Conservation (phyloP, 768 basidiomycete species). For the Rhizopogon salebrosus region DNA sequence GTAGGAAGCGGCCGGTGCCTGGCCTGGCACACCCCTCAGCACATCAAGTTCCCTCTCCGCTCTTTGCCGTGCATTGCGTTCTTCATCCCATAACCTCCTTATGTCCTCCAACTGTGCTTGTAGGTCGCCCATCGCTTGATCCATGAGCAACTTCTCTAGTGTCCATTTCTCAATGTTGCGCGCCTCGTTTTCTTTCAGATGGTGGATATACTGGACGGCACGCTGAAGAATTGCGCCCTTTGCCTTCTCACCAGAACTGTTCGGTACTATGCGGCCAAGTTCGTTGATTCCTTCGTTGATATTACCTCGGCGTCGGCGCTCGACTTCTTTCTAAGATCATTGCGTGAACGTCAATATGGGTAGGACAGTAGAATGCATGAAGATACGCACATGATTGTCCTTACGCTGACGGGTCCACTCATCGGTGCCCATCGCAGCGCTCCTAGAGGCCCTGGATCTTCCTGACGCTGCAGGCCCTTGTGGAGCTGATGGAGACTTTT, state of each 20-base stretch:
- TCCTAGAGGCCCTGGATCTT: conserved; percentile 47
- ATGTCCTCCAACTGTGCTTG: conserved; percentile 81
- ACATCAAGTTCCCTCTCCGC: conserved; percentile 62
- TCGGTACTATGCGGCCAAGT: conserved; percentile 84
- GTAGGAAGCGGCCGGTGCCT: conserved; percentile 1
- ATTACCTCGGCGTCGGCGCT: conserved; percentile 88
- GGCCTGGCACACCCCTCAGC: conserved; percentile 34
- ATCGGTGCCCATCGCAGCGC: conserved; percentile 62
- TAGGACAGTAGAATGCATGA: not conserved
- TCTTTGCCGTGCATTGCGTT: conserved; percentile 53
- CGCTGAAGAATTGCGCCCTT: conserved; percentile 87
- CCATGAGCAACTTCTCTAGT: conserved; percentile 86
- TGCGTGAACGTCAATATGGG: not conserved
- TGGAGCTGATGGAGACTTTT: conserved; percentile 21
- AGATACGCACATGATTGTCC: conserved; percentile 68
- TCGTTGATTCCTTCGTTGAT: conserved; percentile 97
- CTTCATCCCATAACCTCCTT: conserved; percentile 78
- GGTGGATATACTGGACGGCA: conserved; percentile 88
- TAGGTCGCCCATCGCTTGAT: conserved; percentile 85
- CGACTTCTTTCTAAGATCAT: conserved; percentile 85
- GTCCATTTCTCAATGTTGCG: conserved; percentile 93
- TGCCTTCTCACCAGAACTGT: conserved; percentile 79
- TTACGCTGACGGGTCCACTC: conserved; percentile 80
- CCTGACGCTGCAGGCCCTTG: conserved; percentile 25
- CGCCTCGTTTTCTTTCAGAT: conserved; percentile 86